Evolutionary conservation across 1,139 yeast genomes (phyloP).

Genomic region (Hyphopichia burtonii): DNA sequence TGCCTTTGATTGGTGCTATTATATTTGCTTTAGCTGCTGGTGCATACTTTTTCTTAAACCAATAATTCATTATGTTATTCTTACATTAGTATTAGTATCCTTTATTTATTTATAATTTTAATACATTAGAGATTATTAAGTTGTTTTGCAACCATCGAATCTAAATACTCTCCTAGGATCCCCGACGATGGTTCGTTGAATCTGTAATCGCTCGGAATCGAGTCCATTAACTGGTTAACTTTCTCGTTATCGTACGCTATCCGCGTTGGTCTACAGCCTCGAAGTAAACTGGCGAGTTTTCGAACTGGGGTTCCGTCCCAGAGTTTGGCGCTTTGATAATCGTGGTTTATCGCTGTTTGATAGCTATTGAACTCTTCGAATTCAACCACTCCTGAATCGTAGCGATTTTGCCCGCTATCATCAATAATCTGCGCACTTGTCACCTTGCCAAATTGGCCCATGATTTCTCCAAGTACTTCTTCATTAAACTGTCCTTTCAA

Average conservation of each 20-base stretch:
- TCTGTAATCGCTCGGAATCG: too few species aligned
- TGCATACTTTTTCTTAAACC: conserved; percentile 47
- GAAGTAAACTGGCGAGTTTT: conserved; percentile 46
- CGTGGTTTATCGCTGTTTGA: conserved; percentile 35
- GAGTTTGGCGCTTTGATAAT: conserved; percentile 40
- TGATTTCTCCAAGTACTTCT: conserved; percentile 34
- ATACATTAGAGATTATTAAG: too few species aligned
- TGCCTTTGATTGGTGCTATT: conserved; percentile 45
- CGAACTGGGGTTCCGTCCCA: conserved; percentile 51
- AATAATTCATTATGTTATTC: background rate
- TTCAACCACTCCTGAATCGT: conserved; percentile 38
- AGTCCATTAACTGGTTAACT: too few species aligned
- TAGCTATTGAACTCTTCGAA: conserved; percentile 26
- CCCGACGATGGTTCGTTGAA: too few species aligned
- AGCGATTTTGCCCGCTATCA: conserved; percentile 13
- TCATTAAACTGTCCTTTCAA: conserved; percentile 28
- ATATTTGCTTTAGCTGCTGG: conserved; percentile 56
- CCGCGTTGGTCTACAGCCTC: conserved; percentile 24
- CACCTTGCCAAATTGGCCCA: conserved; percentile 48
- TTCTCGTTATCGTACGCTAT: background rate
- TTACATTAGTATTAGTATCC: too few species aligned
- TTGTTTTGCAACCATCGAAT: too few species aligned
- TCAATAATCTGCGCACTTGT: conserved; percentile 10
- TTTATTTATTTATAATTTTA: too few species aligned
- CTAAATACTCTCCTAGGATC: too few species aligned